phyloP scores from a whole-genome alignment of 2,329 filamentous ascomycete species.

The Talaromyces sp. region DNA sequence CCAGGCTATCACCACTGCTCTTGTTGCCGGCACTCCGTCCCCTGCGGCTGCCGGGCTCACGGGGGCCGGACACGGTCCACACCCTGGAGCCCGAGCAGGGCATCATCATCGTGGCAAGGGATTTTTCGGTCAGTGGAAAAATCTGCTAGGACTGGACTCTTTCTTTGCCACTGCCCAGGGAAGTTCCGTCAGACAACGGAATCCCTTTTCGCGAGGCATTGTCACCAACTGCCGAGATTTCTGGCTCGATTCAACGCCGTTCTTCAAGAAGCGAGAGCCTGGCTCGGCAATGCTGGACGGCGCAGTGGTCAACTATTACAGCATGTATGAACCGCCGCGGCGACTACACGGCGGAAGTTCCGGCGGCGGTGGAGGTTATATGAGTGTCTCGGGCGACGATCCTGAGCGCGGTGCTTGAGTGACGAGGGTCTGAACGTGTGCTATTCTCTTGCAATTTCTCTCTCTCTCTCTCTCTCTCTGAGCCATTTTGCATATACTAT shows the following conservation, averaged over 20 bases:
- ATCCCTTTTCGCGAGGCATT: slow-evolving; percentile 80
- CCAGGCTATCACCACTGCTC: slow-evolving; percentile 59
- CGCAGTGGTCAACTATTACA: slow-evolving; percentile 76
- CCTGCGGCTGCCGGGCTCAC: slow-evolving; percentile 67
- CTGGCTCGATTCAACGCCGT: slow-evolving; percentile 82
- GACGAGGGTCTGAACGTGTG: neutral
- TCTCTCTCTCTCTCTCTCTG: neutral
- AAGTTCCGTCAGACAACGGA: slow-evolving; percentile 53
- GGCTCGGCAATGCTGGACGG: slow-evolving; percentile 75
- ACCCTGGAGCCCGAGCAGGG: slow-evolving; percentile 47
- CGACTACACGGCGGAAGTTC: slow-evolving; percentile 55
- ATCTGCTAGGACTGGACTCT: slow-evolving; percentile 82
- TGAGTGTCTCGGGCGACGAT: slow-evolving; percentile 46
- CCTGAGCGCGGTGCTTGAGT: slow-evolving; percentile 26
- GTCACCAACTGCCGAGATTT: slow-evolving; percentile 94
- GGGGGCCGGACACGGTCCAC: slow-evolving; percentile 60
- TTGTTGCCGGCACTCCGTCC: slow-evolving; percentile 65
- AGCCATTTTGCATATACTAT: slow-evolving; percentile 1
- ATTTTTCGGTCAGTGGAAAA: slow-evolving; percentile 73
- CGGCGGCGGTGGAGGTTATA: slow-evolving; percentile 51
- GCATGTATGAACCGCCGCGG: slow-evolving; percentile 79
- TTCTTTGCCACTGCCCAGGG: slow-evolving; percentile 87
- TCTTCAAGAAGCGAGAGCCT: slow-evolving; percentile 70
- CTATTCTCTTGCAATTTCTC: neutral
- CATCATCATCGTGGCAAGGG: slow-evolving; percentile 54